These are phyloP conservation scores for Musa troglodytarum DNA, from an alignment of 176 grass and related monocot genomes.

Conservation along the genomic window DNA sequence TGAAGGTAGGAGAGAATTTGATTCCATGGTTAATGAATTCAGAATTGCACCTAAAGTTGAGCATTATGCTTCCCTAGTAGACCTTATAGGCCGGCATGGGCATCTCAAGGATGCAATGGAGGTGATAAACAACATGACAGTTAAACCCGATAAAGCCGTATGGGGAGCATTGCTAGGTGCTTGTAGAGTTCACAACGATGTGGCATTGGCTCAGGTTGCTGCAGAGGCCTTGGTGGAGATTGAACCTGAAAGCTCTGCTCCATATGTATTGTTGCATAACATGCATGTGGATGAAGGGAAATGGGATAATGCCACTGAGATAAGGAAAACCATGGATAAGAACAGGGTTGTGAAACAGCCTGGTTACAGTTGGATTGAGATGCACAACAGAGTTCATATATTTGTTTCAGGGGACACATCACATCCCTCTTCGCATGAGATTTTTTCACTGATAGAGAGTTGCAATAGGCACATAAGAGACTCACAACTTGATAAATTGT, in stretches of 20 bases:
- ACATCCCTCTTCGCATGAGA: constrained; percentile 48
- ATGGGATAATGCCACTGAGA: constrained; percentile 52
- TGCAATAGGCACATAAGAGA: constrained; percentile 41
- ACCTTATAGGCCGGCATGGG: constrained; percentile 56
- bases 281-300: constrained; percentile 57
- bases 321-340: constrained; percentile 56
- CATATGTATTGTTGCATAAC: constrained; percentile 80
- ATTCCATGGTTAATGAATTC: constrained; percentile 59
- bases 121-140: constrained; percentile 48
- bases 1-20: constrained; percentile 50
- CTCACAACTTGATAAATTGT: constrained; percentile 23
- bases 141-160: constrained; percentile 46
- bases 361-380: constrained; percentile 77
- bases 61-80: constrained; percentile 68
- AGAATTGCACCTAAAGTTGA: constrained; percentile 39
- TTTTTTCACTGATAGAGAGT: constrained; percentile 48
- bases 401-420: constrained; percentile 68
- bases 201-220: constrained; percentile 42
- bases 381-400: constrained; percentile 40
- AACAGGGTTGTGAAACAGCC: constrained; percentile 52
- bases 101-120: constrained; percentile 43
- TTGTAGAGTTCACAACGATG: constrained; percentile 56
- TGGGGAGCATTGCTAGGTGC: constrained; percentile 82
- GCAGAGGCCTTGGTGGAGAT: constrained; percentile 36
- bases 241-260: constrained; percentile 65